Base-by-base conservation (phyloP, 371 early-diverging fungal species). In the Mortierella sp. region DNA sequence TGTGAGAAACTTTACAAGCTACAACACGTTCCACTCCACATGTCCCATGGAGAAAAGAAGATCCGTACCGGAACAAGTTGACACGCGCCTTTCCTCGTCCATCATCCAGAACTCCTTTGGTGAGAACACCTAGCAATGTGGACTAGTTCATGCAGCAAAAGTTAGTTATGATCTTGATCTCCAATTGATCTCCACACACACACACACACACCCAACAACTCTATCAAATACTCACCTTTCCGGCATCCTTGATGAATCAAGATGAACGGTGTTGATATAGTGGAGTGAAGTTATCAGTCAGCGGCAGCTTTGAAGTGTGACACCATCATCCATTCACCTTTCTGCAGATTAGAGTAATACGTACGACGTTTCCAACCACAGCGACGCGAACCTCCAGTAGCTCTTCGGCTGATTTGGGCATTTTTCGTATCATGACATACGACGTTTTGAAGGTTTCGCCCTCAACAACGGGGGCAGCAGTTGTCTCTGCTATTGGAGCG, bases 81-180 rank as follows among this genome's bases (percentile, higher is more conserved):
- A 94, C 85, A 24, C 97, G 90, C 6, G 95, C 95, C 57, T 90
- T 93, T 43, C 97, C 97, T 43, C 97, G 88, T 19, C 97, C 97
- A 79, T 97, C 96, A 79, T 97, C 97, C 50, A 96, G 82, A 2
- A 88, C 85, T 41, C 94, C 92, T 68, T 93, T 94, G 13, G 96
- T 96, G 55, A 97, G 71, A 6, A 96, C 96, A 31, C 97, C 97
- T 27, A 97, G 82, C 65, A 94, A 80, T 0, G 96, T 96, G 27
- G 92, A 92, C 83, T 96, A 27, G 22, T 2, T 44, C 1, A 60
- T 50, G 22, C 31, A 19, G 5, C 44, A 17, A 44, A 17, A 13
- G 19, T 56, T 29, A 56, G 9, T 8, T 4, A 16, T 46, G 5
- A 46, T 19, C 19, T 9, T 43, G 34, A 34, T 10, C 34, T 7